phyloP scores from a whole-genome alignment of 768 basidiomycete genomes.

The Panellus pusillus region DNA sequence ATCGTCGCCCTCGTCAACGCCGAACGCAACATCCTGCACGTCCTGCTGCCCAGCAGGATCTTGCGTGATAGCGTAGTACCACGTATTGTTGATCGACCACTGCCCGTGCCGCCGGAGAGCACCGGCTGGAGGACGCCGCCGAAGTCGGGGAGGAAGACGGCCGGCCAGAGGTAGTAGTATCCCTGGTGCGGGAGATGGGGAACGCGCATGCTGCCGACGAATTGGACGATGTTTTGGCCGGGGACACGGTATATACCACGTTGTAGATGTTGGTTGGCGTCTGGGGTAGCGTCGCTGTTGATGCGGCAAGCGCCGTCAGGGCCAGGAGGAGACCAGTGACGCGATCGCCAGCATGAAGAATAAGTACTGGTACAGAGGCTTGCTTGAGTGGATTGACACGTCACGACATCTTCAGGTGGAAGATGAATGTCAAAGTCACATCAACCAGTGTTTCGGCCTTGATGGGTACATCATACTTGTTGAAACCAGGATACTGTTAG shows the following conservation, averaged over 20 bases:
- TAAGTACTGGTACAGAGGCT: neutral
- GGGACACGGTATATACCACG: constrained; percentile 5
- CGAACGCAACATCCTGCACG: constrained; percentile 9
- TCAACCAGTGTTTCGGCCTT: too few species aligned
- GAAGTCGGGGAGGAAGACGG: constrained; percentile 8
- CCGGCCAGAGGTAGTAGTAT: constrained; percentile 12
- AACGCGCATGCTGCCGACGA: constrained; percentile 9
- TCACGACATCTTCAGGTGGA: too few species aligned
- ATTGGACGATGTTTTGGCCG: constrained; percentile 11
- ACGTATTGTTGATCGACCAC: constrained; percentile 12
- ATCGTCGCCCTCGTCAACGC: constrained; percentile 8
- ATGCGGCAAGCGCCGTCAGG: neutral
- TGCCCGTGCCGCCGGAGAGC: constrained; percentile 12
- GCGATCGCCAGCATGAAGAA: constrained; percentile 3
- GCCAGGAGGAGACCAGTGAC: constrained; percentile 6
- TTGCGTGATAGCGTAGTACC: constrained; percentile 10
- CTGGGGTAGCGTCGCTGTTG: constrained; percentile 7
- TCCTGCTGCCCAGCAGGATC: constrained; percentile 11
- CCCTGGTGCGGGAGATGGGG: constrained; percentile 9
- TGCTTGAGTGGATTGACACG: too few species aligned
- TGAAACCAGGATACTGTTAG: too few species aligned
- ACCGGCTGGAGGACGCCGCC: constrained; percentile 13
- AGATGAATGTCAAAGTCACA: too few species aligned
- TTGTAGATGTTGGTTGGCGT: constrained; percentile 10
- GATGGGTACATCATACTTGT: too few species aligned